Base-by-base conservation (phyloP, 805 yeast genomes). In the Saturnispora gosingensis region DNA sequence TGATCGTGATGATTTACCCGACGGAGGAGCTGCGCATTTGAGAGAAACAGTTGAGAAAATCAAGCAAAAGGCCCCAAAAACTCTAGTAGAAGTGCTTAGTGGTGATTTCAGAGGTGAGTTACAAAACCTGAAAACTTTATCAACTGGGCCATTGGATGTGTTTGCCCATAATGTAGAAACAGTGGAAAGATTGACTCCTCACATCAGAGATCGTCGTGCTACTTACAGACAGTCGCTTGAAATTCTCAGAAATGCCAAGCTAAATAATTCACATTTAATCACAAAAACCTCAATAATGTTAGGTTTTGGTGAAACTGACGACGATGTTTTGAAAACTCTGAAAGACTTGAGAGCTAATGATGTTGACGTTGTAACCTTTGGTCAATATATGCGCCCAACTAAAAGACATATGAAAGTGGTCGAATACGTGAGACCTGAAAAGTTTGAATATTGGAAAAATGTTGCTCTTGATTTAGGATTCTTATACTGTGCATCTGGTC, bases 341-440 rank as follows among this genome's bases (percentile, higher is more conserved):
- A 74, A 68, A 55, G 95, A 88, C 65, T 72, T 95, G 58, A 78
- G 98, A 56, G 80, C 71, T 18, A 77, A 83, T 43, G 71, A 76
- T 8, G 93, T 95, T 67, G 98, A 93, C 63, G 96, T 93, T 47
- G 97, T 93, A 16, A 93, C 99, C 0, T 93, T 93, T 69, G 99
- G 99, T 36, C 99, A 93, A 70, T 93, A 93, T 68, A 93, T 93
- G 97, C 79, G 99, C 66, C 99, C 99, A 44, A 93, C 99, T 2
- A 93, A 87, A 70, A 82, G 99, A 64, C 99, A 93, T 68, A 89
- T 93, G 95, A 90, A 90, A 72, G 99, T 93, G 43, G 97, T 88
- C 10, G 97, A 91, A 59, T 93, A 93, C 62, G 80, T 93, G 18
- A 85, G 81, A 25, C 99, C 99, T 2, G 97, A 87, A 59, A 89